Percentiles rank a stretch among this genome's conserved stretches.
Conservation (phyloP, 177 flowering plant species). For the Tripterygium wilfordii region DNA sequence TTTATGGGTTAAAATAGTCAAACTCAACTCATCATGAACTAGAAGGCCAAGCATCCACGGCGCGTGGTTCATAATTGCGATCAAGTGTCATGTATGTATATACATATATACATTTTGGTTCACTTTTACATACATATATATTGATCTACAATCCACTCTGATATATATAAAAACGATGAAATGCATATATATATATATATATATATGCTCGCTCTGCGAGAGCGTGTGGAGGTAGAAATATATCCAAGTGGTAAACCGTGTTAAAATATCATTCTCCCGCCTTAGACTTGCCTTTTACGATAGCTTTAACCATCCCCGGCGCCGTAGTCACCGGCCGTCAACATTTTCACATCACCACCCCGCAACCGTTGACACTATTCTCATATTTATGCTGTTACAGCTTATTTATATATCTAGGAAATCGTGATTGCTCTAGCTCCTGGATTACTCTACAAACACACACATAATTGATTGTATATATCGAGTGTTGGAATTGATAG, state of each 20-base stretch:
- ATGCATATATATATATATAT: too few relatives aligned
- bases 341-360: conserved; percentile 37
- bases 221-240: not conserved
- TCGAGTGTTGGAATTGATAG: too few relatives aligned
- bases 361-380: conserved; percentile 13
- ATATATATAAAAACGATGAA: too few relatives aligned
- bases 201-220: too few relatives aligned
- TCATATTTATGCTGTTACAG: conserved; percentile 4
- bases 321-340: conserved; percentile 87
- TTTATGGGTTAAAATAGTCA: conserved; percentile 27
- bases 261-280: conserved; percentile 8
- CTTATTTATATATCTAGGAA: not conserved
- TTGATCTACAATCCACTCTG: too few relatives aligned
- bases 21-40: not conserved
- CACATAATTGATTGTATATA: not conserved
- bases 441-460: too few relatives aligned
- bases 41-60: not conserved
- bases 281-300: conserved; percentile 57
- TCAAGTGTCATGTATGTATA: too few relatives aligned
- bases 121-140: too few relatives aligned
- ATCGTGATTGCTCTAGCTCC: not conserved
- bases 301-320: conserved; percentile 62
- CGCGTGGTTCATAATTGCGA: conserved; percentile 4
- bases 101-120: too few relatives aligned
- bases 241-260: not conserved